Conservation (phyloP, 495 filamentous ascomycete species). For the Elaphomyces granulatus region DNA sequence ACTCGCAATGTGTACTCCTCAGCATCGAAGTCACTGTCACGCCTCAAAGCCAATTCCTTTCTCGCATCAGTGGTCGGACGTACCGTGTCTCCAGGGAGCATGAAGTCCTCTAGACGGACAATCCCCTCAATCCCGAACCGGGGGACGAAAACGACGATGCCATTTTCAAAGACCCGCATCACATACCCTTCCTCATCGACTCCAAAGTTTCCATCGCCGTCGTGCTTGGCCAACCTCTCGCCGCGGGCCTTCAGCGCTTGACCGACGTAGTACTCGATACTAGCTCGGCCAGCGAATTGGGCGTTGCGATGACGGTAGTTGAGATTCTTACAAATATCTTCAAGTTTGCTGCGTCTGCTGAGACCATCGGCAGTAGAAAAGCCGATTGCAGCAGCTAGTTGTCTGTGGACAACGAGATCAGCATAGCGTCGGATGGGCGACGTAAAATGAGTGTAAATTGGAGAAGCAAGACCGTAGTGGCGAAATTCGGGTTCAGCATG, state of each 20-base stretch:
- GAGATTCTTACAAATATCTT: slow-evolving; percentile 93
- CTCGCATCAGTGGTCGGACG: slow-evolving; percentile 22
- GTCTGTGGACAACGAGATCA: slow-evolving; percentile 83
- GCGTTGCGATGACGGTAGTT: slow-evolving; percentile 95
- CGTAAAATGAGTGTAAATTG: slow-evolving; percentile 98
- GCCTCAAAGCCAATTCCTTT: slow-evolving; percentile 28
- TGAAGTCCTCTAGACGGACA: slow-evolving; percentile 72
- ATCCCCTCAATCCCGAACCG: slow-evolving; percentile 88
- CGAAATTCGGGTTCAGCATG: slow-evolving; percentile 87
- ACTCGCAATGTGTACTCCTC: slow-evolving; percentile 64
- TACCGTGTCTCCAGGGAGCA: slow-evolving; percentile 45
- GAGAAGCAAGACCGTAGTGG: slow-evolving; percentile 87
- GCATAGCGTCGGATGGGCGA: slow-evolving; percentile 94
- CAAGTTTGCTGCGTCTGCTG: slow-evolving; percentile 60
- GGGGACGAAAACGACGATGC: slow-evolving; percentile 90
- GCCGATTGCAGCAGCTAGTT: slow-evolving; percentile 86
- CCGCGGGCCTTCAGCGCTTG: slow-evolving; percentile 82
- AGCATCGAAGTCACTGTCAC: slow-evolving; percentile 60
- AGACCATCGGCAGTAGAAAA: slow-evolving; percentile 67
- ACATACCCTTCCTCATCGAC: slow-evolving; percentile 83
- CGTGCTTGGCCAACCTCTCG: slow-evolving; percentile 28
- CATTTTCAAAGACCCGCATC: slow-evolving; percentile 94
- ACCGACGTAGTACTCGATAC: slow-evolving; percentile 92
- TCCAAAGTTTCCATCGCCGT: slow-evolving; percentile 19
- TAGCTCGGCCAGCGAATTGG: slow-evolving; percentile 83